Evolutionary conservation across 2,329 filamentous ascomycete genomes (phyloP).

Genomic region (Penicillium glabrum): DNA sequence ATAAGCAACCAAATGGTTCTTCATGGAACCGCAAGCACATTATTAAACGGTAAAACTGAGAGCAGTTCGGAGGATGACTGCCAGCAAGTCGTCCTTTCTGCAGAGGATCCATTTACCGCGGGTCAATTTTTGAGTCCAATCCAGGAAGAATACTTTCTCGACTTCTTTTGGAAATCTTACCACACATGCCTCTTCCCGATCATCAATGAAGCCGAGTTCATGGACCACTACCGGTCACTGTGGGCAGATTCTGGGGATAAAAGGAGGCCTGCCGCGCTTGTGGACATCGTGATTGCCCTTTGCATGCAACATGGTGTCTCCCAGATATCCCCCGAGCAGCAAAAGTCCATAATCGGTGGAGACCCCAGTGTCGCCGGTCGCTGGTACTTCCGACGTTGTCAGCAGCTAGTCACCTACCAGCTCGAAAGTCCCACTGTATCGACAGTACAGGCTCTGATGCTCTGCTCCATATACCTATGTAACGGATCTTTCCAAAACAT

Average conservation of each 20-base stretch:
- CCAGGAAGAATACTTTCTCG: conserved; percentile 23
- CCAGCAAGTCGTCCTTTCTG: neutral
- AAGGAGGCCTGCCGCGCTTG: conserved; percentile 16
- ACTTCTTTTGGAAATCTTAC: conserved; percentile 21
- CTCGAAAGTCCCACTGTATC: conserved; percentile 50
- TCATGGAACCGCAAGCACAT: neutral
- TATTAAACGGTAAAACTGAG: neutral
- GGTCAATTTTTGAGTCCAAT: conserved; percentile 7
- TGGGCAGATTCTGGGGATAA: conserved; percentile 10
- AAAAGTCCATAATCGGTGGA: conserved; percentile 15
- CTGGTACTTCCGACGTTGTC: conserved; percentile 50
- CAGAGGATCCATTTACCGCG: neutral
- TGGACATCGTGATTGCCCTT: conserved; percentile 21
- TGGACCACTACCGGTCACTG: conserved; percentile 18
- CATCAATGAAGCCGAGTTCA: conserved; percentile 21
- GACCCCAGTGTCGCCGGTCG: conserved; percentile 48
- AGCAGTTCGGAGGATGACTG: neutral
- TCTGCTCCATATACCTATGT: conserved; percentile 49
- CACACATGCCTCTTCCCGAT: conserved; percentile 22
- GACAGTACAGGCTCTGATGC: conserved; percentile 51
- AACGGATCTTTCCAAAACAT: conserved; percentile 52
- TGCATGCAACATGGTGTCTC: conserved; percentile 23
- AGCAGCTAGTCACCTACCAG: conserved; percentile 46
- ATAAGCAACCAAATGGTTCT: conserved; percentile 2
- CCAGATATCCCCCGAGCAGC: conserved; percentile 6